Evolutionary conservation across 2,329 filamentous ascomycete genomes (phyloP), one percentile per base, ranked within the genome.

Genomic region (Colletotrichum orchidophilum): DNA sequence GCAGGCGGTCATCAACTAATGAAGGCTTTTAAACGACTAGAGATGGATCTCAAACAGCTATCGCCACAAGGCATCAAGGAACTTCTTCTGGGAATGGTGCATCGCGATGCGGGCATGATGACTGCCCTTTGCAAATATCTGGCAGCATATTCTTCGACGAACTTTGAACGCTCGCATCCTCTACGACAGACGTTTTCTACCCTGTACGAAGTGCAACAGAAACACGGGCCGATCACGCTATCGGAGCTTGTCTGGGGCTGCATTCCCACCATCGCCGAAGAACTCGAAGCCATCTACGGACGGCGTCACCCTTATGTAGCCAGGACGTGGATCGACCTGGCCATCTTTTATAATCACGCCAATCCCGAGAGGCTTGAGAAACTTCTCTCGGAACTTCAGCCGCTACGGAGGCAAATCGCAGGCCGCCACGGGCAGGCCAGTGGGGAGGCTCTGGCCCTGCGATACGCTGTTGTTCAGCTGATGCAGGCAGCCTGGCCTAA

Each of bases 71-170:
- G 82, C 2, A 83, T 85, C 63, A 80, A 82, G 55, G 83, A 85
- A 73, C 72, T 85, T 24, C 75, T 85, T 18, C 73, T 84, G 26
- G 82, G 82, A 50, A 84, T 85, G 82, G 81, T 84, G 6, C 78
- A 83, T 60, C 80, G 83, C 35, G 82, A 85, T 63, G 79, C 81
- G 15, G 83, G 82, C 21, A 80, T 85, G 80, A 82, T 84, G 78
- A 83, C 82, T n/a, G 82, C 83, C 1, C 76, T 85, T 15, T 85
- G 81, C 76, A 84, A 85, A 65, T 85, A 84, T 69, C 74, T 85
- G 35, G 81, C 82, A 2, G 83, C 83, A 13, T 85, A 83, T 67
- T 81, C 83, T 54, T 78, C 81, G 6, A 85, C 82, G 1, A 83
- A 84, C 73, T 78, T 83, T 31, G 83, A 85, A 63, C 79, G 82